phyloP scores from a whole-genome alignment of 345 rosid genomes.

The Mercurialis annua region DNA sequence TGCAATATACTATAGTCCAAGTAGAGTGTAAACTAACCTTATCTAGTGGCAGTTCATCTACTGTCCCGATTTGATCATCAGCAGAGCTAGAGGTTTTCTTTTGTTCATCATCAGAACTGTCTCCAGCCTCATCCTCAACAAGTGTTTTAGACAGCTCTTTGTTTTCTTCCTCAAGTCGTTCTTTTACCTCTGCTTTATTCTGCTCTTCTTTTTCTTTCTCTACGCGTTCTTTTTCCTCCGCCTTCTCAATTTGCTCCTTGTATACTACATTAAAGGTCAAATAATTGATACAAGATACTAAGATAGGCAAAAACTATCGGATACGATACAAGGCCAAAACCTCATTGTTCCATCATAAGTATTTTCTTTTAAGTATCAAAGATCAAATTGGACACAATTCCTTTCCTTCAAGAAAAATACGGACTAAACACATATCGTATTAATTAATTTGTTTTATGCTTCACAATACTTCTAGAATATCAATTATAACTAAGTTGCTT shows the following conservation, averaged over 20 bases:
- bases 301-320: neutral
- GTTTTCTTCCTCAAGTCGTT: conserved; percentile 60
- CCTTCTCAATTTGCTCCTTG: conserved; percentile 80
- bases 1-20: neutral
- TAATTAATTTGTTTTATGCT: neutral
- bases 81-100: conserved; percentile 18
- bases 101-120: conserved; percentile 28
- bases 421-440: neutral
- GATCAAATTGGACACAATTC: neutral
- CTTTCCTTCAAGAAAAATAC: neutral
- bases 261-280: conserved; percentile 34
- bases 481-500: too few relatives aligned
- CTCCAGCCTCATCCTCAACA: conserved; percentile 43
- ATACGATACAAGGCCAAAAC: neutral
- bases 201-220: conserved; percentile 77
- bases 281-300: neutral
- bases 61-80: conserved; percentile 41
- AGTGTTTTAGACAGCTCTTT: conserved; percentile 63
- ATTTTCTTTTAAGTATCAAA: neutral
- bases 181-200: conserved; percentile 57
- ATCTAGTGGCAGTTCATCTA: conserved; percentile 44
- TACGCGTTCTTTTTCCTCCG: conserved; percentile 64
- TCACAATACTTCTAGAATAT: too few relatives aligned
- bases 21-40: conserved; percentile 40
- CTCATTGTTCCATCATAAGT: neutral